A percentile compares a stretch with the other conserved stretches of the same genome.
phyloP scores from a whole-genome alignment of 306 rosid species.

The Phaseolus lunatus region DNA sequence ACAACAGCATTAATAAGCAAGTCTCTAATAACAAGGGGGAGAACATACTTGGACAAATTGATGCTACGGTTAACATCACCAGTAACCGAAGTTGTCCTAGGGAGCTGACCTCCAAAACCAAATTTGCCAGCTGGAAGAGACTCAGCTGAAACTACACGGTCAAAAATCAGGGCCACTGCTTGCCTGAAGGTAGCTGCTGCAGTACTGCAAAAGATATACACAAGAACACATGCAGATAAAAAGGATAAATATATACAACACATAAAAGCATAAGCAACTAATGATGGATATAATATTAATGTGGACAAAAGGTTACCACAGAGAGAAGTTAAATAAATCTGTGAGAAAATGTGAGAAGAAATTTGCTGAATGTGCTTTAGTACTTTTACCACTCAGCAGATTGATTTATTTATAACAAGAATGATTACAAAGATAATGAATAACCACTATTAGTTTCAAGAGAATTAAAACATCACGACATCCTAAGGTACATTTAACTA shows the following conservation, averaged over 20 bases:
- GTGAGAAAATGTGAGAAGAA: too few species aligned
- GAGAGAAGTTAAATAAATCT: slow-evolving; percentile 15
- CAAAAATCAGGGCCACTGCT: slow-evolving; percentile 94
- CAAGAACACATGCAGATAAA: slow-evolving; percentile 40
- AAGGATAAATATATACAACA: slow-evolving; percentile 21
- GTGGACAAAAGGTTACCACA: slow-evolving; percentile 17
- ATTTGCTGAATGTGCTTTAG: too few species aligned
- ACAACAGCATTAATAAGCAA: slow-evolving; percentile 40
- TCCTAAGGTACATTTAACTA: too few species aligned
- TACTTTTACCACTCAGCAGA: too few species aligned
- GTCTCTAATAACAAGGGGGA: not conserved
- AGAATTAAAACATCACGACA: too few species aligned
- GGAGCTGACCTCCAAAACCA: slow-evolving; percentile 76
- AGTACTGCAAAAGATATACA: slow-evolving; percentile 69
- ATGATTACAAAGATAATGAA: too few species aligned
- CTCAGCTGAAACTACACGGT: slow-evolving; percentile 78
- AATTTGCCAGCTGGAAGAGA: slow-evolving; percentile 91
- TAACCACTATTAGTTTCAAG: too few species aligned
- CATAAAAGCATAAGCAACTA: slow-evolving; percentile 26
- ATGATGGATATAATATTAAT: slow-evolving; percentile 10
- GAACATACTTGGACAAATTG: slow-evolving; percentile 75
- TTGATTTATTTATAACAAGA: too few species aligned
- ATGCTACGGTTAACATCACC: slow-evolving; percentile 84
- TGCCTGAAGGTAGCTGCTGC: slow-evolving; percentile 99
- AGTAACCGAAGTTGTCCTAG: slow-evolving; percentile 78